Evolutionary conservation across 2,329 filamentous ascomycete genomes (phyloP), one percentile per base, ranked within the genome.

Genomic region (Aureobasidium uvarum): DNA sequence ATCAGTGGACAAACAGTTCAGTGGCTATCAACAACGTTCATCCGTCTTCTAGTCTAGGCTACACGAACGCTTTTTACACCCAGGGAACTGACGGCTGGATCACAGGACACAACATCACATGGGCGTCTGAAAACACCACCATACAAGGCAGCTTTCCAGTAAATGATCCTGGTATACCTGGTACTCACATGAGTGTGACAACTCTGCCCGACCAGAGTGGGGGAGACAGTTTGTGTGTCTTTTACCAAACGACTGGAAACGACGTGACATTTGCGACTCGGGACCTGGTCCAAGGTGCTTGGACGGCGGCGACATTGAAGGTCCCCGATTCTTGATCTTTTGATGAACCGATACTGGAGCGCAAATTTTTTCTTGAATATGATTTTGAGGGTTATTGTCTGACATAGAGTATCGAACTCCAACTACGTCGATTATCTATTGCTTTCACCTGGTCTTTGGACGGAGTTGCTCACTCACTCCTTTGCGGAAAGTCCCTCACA

Each of bases 31-130:
- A 68, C 16, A 71, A 75, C 38, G 75, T 80, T 10, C 70, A 78
- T 60, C 76, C 78, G 1, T 72, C 74, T 0, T 77, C 76, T 1
- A 77, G 74, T 1, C 71, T 80, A 0, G 77, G 78, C 43, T 80
- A 76, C 68, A 80, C 78, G 0, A 77, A 76, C 46, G 78, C 73
- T 67, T 76, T 80, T 64, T 81, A 80, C 67, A 74, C 76, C 18
- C 78, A 80, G 67, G 60, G 60, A 3, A 23, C 7, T 8, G 60
- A 54, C 39, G 69, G 71, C 16, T 71, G 71, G 20, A 74, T 81
- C 66, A 73, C 71, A 11, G 79, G 78, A 6, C 77, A 76, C 67
- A 77, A 80, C 62, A 71, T 79, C 48, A 71, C 71, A 6, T 80
- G 71, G 67, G 66, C 70, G 3, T 74, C 76, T 0, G 77, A 80